Percentiles rank a stretch among this genome's conserved stretches.
Evolutionary conservation across 768 basidiomycete genomes (phyloP).

Genomic region (Xerocomellus chrysenteron): DNA sequence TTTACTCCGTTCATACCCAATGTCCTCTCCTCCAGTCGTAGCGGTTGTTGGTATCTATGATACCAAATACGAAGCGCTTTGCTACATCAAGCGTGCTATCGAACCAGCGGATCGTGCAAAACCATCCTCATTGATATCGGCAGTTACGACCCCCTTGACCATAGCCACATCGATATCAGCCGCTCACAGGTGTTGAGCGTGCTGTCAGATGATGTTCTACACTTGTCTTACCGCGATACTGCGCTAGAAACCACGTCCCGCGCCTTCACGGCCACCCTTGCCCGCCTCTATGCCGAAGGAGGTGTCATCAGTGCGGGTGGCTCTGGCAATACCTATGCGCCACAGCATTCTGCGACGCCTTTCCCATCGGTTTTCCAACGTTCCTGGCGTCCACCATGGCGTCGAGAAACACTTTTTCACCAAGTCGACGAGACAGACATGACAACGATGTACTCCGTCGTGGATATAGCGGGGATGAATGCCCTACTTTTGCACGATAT

Average conservation of each 20-base stretch:
- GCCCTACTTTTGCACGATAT: too few species aligned
- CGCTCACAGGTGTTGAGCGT: constrained; percentile 19
- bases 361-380: constrained; percentile 32
- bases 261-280: constrained; percentile 19
- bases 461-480: constrained; percentile 31
- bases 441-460: constrained; percentile 34
- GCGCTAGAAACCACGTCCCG: constrained; percentile 19
- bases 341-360: constrained; percentile 18
- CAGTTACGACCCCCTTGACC: constrained; percentile 13
- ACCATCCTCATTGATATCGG: constrained; percentile 31
- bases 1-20: neutral
- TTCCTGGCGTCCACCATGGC: constrained; percentile 33
- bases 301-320: constrained; percentile 22
- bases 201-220: neutral
- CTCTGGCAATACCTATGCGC: constrained; percentile 28
- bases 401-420: constrained; percentile 24
- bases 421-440: constrained; percentile 34
- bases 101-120: constrained; percentile 11
- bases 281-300: constrained; percentile 8
- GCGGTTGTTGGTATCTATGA: constrained; percentile 31
- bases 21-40: constrained; percentile 14
- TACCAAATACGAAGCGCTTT: constrained; percentile 25
- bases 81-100: constrained; percentile 21
- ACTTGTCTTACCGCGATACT: constrained; percentile 8
- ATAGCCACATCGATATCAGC: constrained; percentile 20